Percentiles rank a stretch among this genome's conserved stretches.
phyloP scores from a whole-genome alignment of 495 filamentous ascomycete species.

The Annulohypoxylon bovei region DNA sequence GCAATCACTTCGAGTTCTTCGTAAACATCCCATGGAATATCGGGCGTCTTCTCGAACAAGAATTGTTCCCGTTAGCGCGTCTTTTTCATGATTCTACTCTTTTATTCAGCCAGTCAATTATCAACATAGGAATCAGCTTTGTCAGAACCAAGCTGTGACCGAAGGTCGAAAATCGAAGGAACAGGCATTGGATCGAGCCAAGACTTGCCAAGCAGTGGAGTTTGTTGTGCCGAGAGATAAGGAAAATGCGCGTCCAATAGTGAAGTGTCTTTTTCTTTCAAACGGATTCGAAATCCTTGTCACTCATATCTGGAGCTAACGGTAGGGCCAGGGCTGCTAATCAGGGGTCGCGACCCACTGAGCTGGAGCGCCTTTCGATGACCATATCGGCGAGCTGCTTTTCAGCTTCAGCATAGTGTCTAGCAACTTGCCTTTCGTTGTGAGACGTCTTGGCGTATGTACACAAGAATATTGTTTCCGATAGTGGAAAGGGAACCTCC shows the following conservation, averaged over 20 bases:
- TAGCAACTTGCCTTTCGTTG: background rate
- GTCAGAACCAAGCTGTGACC: background rate
- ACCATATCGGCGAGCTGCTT: background rate
- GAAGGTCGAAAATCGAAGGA: slow-evolving; percentile 23
- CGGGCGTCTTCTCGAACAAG: background rate
- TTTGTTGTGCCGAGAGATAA: slow-evolving; percentile 39
- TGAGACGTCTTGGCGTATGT: slow-evolving; percentile 5
- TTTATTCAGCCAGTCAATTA: slow-evolving; percentile 10
- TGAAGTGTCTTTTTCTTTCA: slow-evolving; percentile 7
- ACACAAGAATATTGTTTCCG: slow-evolving; percentile 8
- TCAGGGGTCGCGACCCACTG: slow-evolving; percentile 17
- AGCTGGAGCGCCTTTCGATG: slow-evolving; percentile 13
- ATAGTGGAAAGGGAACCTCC: slow-evolving; percentile 5
- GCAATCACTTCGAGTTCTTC: background rate
- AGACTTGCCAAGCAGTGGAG: slow-evolving; percentile 35
- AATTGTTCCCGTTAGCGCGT: slow-evolving; percentile 4
- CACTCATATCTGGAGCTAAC: slow-evolving; percentile 35
- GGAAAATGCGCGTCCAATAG: slow-evolving; percentile 31
- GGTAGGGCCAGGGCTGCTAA: slow-evolving; percentile 28
- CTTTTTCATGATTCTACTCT: background rate
- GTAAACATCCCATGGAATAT: background rate
- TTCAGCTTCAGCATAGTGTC: background rate
- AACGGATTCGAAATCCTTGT: slow-evolving; percentile 24
- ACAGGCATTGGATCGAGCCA: slow-evolving; percentile 33
- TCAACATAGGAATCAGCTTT: slow-evolving; percentile 6